Conservation (phyloP, 2,329 filamentous ascomycete species). For the Geosmithia flava region DNA sequence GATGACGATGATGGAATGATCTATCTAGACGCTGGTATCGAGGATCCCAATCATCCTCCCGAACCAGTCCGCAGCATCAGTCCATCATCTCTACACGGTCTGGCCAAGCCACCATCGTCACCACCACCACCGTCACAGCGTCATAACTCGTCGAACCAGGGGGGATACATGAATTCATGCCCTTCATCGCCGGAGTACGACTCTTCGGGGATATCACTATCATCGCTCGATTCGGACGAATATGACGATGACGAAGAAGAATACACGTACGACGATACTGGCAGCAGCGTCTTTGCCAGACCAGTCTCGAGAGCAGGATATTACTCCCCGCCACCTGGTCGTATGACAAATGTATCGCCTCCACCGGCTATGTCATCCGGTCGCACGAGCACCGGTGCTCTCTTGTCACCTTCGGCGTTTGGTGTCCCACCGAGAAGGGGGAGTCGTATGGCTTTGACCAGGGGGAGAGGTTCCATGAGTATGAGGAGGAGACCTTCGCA, state of each 20-base stretch:
- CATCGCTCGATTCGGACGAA: slow-evolving; percentile 20
- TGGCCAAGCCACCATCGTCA: neutral
- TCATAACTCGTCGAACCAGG: no score
- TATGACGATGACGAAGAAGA: slow-evolving; percentile 33
- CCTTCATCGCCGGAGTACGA: slow-evolving; percentile 22
- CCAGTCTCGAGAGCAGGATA: slow-evolving; percentile 10
- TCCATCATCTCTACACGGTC: slow-evolving; percentile 40
- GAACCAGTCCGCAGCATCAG: slow-evolving; percentile 41
- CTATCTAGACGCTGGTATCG: slow-evolving; percentile 46
- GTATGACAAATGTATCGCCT: no score
- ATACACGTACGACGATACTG: slow-evolving; percentile 23
- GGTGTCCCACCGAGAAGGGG: slow-evolving; percentile 16
- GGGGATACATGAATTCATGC: slow-evolving; percentile 5
- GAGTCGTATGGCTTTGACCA: no score
- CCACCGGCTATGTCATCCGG: no score
- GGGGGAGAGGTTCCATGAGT: slow-evolving; percentile 4
- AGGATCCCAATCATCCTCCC: slow-evolving; percentile 30
- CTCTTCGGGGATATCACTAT: slow-evolving; percentile 28
- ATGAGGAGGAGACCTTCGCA: slow-evolving; percentile 22
- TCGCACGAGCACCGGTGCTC: slow-evolving; percentile 16
- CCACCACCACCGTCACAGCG: neutral
- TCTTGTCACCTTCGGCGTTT: slow-evolving; percentile 15
- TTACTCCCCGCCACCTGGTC: slow-evolving; percentile 17
- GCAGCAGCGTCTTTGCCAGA: slow-evolving; percentile 9
- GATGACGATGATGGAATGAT: slow-evolving; percentile 29